Base-by-base conservation (phyloP, 2,329 filamentous ascomycete genomes). In the Fusarium miscanthi region DNA sequence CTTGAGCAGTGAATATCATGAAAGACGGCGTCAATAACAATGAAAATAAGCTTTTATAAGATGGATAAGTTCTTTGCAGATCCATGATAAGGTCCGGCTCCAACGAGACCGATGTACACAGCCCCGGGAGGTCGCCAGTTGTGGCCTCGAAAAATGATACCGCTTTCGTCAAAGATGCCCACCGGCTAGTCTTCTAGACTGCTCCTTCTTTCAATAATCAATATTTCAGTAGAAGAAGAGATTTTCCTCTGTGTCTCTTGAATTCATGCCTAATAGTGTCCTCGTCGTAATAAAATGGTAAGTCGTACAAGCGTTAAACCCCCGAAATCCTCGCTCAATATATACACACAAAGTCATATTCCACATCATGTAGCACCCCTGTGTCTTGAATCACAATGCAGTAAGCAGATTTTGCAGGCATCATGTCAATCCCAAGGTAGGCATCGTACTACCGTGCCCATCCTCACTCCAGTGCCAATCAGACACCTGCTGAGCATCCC, bases 401-500 rank as follows among this genome's bases (percentile, higher is more conserved):
- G 38, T 33, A 27, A 72, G 69, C 53, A 40, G 13, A 38, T 37
- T 21, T 61, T 73, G 59, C 62, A 63, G 51, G 51, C 35, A 40
- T 73, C 65, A 72, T 64, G 66, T 73, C 64, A 72, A 73, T 40
- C 60, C 70, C 65, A 70, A 66, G 51, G 52, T 37, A 27, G 72
- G 61, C 57, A 67, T 38, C 40, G 48, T 48, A 64, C 40, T 65
- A 25, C 38, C 58, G 60, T 59, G 60, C n/a, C 63, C 43, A 54
- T 72, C 56, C 51, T 72, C 63, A 33, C 64, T 35, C 70, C 75
- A 75, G 41, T 72, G 38, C 75, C 75, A 77, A 74, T 76, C 75
- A 60, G 70, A 65, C 25, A 61, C 58, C 41, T 75, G 74, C 56
- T 72, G 62, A 59, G 49, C 49, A 14, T 57, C 66, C 64, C 59